Base-by-base conservation (phyloP, 768 basidiomycete species). In the Lyophyllum decastes region DNA sequence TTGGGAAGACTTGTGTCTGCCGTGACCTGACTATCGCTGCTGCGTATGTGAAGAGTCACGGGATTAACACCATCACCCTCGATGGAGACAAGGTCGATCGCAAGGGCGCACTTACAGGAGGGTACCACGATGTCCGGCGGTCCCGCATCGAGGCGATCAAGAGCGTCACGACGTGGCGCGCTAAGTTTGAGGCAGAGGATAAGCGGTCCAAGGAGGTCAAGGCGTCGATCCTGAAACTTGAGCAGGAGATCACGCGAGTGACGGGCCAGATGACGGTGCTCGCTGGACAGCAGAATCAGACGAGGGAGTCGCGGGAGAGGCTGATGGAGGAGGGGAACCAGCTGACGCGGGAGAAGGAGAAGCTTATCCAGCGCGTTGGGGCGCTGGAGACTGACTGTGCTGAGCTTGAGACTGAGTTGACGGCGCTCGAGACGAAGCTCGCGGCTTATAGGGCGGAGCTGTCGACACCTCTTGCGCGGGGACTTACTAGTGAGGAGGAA, bases 21-120 rank as follows among this genome's bases (percentile, higher is more conserved):
- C 85, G 90, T 45, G 94, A 97, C 70, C 82, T 99, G 55, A 88
- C 89, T 9, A 89, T 94, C 61, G 95, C 95, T 22, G 92, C 94
- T 6, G 91, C 92, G 9, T 98, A 97, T 70, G 94, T 95, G 49
- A 90, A 96, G 71, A 91, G 88, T 64, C 95, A 98, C 68, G 88
- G 88, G 1, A 89, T 98, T 69, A 98, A 96, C 73, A 95, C 94
- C 21, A 98, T 98, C 72, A 99, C 97, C 1, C 83, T 97, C 38
- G 95, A 96, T 63, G 97, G 97, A 49, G 97, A 99, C 78, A 94
- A 94, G 68, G 95, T 96, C 52, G 97, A 99, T 70, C 84, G 95
- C 51, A 98, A 96, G 70, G 97, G 97, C 60, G 88, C 95, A 1
- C 74, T 99, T 48, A 98, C 95, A 0, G 97, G 97, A 55, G 97